These are phyloP conservation scores for Penicillium sp. DNA, from an alignment of 2,329 filamentous ascomycete species.

Conservation along the genomic window DNA sequence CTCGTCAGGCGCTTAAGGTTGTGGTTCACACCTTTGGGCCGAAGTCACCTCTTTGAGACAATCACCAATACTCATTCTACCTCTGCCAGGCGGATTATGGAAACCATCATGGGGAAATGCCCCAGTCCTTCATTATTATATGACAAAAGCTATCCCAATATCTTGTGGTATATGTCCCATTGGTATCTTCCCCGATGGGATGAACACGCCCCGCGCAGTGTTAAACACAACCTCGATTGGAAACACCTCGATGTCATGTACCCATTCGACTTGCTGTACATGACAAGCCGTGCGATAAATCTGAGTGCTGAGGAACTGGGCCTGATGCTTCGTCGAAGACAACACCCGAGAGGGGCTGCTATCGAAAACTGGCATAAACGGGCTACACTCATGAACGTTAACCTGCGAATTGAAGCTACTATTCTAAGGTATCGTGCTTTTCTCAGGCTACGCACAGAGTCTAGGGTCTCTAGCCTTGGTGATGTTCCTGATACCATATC, in stretches of 20 bases:
- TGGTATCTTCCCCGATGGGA: conserved; percentile 12
- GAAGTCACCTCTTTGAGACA: not conserved
- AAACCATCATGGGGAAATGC: not conserved
- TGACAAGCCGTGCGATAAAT: not conserved
- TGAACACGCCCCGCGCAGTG: conserved; percentile 3
- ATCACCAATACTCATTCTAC: not conserved
- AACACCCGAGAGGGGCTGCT: not conserved
- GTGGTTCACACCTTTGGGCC: conserved; percentile 7
- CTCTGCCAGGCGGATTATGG: not conserved
- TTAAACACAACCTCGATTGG: conserved; percentile 21
- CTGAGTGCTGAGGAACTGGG: conserved; percentile 6
- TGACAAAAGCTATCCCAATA: not conserved
- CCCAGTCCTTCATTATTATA: too few species aligned
- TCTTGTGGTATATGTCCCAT: not conserved
- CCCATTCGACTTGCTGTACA: conserved; percentile 18
- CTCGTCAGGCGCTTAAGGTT: not conserved
- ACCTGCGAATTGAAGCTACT: not conserved
- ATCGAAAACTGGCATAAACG: not conserved
- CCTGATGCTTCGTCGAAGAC: not conserved
- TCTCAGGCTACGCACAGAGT: conserved; percentile 22
- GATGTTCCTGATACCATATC: conserved; percentile 13
- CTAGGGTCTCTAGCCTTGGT: conserved; percentile 17
- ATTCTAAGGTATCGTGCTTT: conserved; percentile 20
- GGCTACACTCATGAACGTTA: not conserved
- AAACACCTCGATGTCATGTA: conserved; percentile 26